These are phyloP conservation scores for Lotus japonicus DNA, from an alignment of 306 rosid species.

Conservation along the genomic window DNA sequence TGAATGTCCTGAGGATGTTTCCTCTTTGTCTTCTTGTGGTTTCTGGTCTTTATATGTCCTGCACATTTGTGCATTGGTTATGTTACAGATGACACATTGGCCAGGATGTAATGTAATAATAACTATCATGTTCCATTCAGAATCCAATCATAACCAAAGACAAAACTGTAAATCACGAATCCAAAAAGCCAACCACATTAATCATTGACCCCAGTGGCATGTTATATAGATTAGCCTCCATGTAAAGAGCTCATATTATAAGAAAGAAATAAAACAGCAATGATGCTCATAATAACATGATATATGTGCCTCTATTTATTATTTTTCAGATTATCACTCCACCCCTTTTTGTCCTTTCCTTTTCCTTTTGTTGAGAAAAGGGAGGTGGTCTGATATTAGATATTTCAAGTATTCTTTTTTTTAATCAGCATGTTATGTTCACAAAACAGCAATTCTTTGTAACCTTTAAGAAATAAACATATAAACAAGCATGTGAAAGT, in stretches of 20 bases:
- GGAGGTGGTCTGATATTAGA: not conserved
- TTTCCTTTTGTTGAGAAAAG: not conserved
- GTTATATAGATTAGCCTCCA: not conserved
- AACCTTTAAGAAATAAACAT: not conserved
- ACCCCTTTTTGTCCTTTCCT: not conserved
- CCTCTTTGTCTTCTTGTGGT: constrained; percentile 55
- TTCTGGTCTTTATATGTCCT: constrained; percentile 59
- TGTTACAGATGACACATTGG: constrained; percentile 3
- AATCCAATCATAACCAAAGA: constrained; percentile 13
- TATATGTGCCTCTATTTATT: not conserved
- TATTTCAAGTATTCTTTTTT: not conserved
- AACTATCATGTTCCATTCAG: not conserved
- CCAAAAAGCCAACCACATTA: not conserved
- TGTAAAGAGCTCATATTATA: not conserved
- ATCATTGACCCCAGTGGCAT: not conserved
- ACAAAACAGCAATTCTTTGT: not conserved
- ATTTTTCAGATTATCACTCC: not conserved
- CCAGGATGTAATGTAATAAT: constrained; percentile 9
- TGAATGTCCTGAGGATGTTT: constrained; percentile 60
- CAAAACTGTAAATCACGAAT: not conserved
- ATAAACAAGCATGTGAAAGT: not conserved
- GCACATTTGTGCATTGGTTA: constrained; percentile 24
- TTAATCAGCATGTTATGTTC: not conserved
- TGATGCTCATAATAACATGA: not conserved
- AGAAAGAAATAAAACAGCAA: not conserved